Conservation (phyloP, 345 rosid species). For the Syzygium aqueum region DNA sequence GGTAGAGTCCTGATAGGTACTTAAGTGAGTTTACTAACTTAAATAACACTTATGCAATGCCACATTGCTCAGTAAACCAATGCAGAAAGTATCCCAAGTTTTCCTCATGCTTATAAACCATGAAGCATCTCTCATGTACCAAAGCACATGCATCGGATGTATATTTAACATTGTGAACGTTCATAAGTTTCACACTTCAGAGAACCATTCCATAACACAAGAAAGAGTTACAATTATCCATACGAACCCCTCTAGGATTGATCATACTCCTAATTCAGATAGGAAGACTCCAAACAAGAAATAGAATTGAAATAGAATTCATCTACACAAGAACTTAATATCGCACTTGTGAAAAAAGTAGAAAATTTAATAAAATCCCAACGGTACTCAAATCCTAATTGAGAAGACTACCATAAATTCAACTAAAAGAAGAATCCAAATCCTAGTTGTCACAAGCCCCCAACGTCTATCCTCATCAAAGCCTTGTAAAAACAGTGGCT, state of each 20-base stretch:
- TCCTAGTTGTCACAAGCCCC: background rate
- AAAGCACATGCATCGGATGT: background rate
- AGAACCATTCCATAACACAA: background rate
- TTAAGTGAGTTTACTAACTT: background rate
- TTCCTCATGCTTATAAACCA: background rate
- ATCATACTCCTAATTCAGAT: background rate
- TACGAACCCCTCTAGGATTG: background rate
- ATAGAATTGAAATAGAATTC: background rate
- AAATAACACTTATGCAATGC: background rate
- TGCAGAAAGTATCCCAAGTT: background rate
- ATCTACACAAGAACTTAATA: background rate
- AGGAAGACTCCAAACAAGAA: background rate
- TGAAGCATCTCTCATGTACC: background rate
- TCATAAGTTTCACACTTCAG: background rate
- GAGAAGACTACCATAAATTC: background rate
- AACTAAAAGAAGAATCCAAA: background rate
- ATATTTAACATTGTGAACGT: background rate
- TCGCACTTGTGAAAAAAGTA: background rate
- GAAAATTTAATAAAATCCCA: background rate
- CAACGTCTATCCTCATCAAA: background rate
- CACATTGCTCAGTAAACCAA: background rate
- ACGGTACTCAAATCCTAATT: background rate
- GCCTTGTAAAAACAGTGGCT: background rate
- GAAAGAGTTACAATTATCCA: background rate
- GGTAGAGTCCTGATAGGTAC: background rate